phyloP scores from a whole-genome alignment of 129 eudicot genomes.

The Deinandra increscens region DNA sequence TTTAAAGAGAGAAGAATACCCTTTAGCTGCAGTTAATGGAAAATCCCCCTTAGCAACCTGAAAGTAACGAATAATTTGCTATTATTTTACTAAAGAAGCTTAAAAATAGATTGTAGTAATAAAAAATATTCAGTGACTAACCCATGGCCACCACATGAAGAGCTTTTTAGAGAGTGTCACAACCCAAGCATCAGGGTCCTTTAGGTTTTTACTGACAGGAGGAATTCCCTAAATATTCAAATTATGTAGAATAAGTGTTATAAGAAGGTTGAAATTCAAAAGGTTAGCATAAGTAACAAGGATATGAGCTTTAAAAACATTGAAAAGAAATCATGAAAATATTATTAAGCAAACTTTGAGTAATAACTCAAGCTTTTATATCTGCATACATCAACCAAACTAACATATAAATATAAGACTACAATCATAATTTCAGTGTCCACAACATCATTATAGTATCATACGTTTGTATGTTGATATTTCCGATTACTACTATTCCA shows the following conservation, averaged over 20 bases:
- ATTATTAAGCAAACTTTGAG: constrained; percentile 6
- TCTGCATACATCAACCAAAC: neutral
- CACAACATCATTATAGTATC: neutral
- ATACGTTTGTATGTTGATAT: neutral
- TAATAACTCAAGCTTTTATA: neutral
- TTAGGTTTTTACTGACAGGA: constrained; percentile 48
- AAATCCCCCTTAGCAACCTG: constrained; percentile 87
- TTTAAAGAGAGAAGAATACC: constrained; percentile 44
- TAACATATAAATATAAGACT: neutral
- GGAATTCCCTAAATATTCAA: constrained; percentile 60
- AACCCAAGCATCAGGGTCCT: constrained; percentile 66
- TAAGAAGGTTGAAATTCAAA: neutral
- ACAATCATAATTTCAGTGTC: neutral
- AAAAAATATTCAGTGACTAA: constrained; percentile 29
- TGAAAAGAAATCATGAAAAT: neutral
- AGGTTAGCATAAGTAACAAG: constrained; percentile 9
- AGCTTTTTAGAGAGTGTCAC: constrained; percentile 64
- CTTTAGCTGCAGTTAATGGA: constrained; percentile 71
- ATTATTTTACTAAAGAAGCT: constrained; percentile 11
- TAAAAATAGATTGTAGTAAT: neutral
- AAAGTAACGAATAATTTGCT: constrained; percentile 17
- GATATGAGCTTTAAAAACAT: neutral
- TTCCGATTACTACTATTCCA: no score
- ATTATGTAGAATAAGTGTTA: constrained; percentile 1
- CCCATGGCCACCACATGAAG: constrained; percentile 94